Evolutionary conservation across 306 rosid species (phyloP).

Genomic region (Quercus cerris): DNA sequence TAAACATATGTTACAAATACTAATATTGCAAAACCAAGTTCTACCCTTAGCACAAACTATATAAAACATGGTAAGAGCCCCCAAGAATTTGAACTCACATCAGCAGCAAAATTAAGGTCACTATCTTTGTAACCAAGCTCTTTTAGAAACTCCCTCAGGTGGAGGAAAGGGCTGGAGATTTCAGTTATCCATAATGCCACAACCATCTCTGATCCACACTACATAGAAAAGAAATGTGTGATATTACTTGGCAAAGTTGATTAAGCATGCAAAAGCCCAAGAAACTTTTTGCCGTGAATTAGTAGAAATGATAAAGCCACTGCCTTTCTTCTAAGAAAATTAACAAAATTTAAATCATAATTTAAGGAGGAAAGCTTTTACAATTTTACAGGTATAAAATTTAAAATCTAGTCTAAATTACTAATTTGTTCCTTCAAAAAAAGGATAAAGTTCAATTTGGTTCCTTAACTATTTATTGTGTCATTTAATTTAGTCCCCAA

Average conservation of each 20-base stretch:
- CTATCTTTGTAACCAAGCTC: slow-evolving; percentile 74
- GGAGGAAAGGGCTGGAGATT: slow-evolving; percentile 86
- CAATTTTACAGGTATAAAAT: not conserved
- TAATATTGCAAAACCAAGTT: too few species aligned
- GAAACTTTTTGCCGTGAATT: not conserved
- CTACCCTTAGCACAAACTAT: too few species aligned
- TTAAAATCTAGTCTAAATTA: too few species aligned
- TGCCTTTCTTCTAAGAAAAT: not conserved
- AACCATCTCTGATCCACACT: slow-evolving; percentile 88
- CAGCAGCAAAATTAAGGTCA: slow-evolving; percentile 66
- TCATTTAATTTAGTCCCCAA: not conserved
- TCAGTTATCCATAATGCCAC: slow-evolving; percentile 79
- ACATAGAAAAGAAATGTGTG: not conserved
- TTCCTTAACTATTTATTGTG: too few species aligned
- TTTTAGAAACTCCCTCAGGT: slow-evolving; percentile 72
- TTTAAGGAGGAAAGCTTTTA: not conserved
- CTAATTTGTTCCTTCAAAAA: too few species aligned
- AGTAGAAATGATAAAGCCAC: not conserved
- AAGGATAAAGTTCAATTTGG: not conserved
- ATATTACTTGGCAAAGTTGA: not conserved
- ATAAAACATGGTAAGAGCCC: too few species aligned
- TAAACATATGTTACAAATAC: too few species aligned
- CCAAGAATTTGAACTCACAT: slow-evolving; percentile 44
- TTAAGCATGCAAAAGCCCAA: not conserved
- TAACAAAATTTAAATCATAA: not conserved